Evolutionary conservation across 164 flowering plant species (phyloP), one percentile per base, ranked within the genome.

Genomic region (Sedum album): DNA sequence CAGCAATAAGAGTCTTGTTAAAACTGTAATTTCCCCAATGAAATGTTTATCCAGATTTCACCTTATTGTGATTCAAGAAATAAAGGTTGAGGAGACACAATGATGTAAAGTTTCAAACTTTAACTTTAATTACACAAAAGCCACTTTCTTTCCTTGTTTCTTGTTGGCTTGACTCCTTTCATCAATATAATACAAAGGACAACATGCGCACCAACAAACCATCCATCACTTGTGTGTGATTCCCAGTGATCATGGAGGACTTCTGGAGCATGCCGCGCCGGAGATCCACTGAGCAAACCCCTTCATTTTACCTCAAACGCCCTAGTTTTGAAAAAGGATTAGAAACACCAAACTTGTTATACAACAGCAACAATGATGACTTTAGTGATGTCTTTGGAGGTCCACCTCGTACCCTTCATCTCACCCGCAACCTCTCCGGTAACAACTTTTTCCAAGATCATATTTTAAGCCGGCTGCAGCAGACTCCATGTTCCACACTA

Each of bases 301-400:
- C 66, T 69, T 55, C 74, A 23, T 21, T 44, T 21, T 26, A 35
- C 30, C 25, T 35, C 1, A 64, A 17, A 21, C 49, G 46, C 9
- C 18, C 67, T 13, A 7, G 63, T 20, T 66, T 57, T 62, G 61
- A 25, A 13, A 69, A 67, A 6, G 70, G 70, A 8, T 44, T 76
- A 20, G 70, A 65, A 21, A 15, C 71, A 21, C 68, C 76, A 0
- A 69, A 80, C 53, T 81, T n/a, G n/a, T 86, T 0, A 51, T n/a
- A 26, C 62, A 82, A 84, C 5, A 89, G 85, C 70, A 85, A 85
- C 79, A 41, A 75, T 73, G 71, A 69, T 2, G 71, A 89, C 31
- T 92, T 87, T 51, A 96, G 96, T 21, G 97, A 91, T 71, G 95
- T 92, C n/a, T 92, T 87, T 51, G 98, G 98, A 13, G 98, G 98